Evolutionary conservation across 2,329 filamentous ascomycete genomes (phyloP).

Genomic region (Aspergillus aculeatus): DNA sequence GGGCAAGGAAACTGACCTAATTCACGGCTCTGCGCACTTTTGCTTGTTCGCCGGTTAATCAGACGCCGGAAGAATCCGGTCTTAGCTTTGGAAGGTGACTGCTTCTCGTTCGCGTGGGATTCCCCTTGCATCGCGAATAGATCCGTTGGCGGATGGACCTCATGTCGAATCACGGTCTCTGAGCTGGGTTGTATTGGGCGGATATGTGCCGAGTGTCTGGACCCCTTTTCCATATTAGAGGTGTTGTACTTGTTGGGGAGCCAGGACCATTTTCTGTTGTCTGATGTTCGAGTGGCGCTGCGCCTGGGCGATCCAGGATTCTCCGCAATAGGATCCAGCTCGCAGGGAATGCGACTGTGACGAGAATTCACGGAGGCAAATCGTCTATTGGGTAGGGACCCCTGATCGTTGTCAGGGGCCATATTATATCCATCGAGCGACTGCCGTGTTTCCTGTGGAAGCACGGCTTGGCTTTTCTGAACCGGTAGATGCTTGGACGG

Average conservation of each 20-base stretch:
- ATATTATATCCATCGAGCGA: constrained; percentile 10
- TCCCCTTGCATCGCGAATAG: constrained; percentile 1
- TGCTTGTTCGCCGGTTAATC: constrained; percentile 49
- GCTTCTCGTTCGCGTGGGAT: neutral
- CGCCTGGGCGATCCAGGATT: constrained; percentile 35
- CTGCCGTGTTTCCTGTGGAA: neutral
- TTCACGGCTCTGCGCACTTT: constrained; percentile 28
- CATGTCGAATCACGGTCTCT: constrained; percentile 28
- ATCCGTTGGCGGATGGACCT: constrained; percentile 19
- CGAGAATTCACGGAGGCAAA: constrained; percentile 26
- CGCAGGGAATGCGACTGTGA: constrained; percentile 26
- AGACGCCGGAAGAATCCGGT: constrained; percentile 54
- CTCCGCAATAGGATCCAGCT: constrained; percentile 47
- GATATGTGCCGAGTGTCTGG: constrained; percentile 23
- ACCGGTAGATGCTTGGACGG: constrained; percentile 56
- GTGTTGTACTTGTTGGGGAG: constrained; percentile 39
- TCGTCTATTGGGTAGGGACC: neutral
- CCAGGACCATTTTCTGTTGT: constrained; percentile 49
- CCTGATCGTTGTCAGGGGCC: constrained; percentile 18
- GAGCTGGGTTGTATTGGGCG: constrained; percentile 26
- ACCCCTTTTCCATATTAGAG: constrained; percentile 23
- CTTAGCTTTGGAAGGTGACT: constrained; percentile 32
- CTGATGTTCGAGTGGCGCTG: constrained; percentile 22
- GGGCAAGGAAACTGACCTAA: constrained; percentile 37
- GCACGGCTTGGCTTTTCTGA: constrained; percentile 43